Conservation (phyloP, 192 early-diverging fungal genomes). For the Coemansia sp. region DNA sequence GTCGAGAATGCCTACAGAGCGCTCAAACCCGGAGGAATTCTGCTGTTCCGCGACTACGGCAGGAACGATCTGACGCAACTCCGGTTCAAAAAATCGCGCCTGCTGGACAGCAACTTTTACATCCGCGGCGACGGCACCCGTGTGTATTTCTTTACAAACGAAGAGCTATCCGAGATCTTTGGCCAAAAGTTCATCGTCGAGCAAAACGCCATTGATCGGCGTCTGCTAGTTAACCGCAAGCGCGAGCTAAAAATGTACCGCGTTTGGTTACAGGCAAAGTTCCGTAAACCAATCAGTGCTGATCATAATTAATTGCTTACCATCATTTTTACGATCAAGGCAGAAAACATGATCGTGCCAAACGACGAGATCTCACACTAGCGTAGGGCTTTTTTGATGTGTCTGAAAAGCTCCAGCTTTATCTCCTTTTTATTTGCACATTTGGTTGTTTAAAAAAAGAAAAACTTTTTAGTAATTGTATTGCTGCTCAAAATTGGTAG, state of each 20-base stretch:
- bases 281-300: constrained; percentile 64
- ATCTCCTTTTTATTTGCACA: not conserved
- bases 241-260: constrained; percentile 96
- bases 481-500: too few species aligned
- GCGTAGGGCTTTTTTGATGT: too few species aligned
- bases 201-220: constrained; percentile 89
- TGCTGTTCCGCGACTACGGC: constrained; percentile 80
- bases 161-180: constrained; percentile 40
- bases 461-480: too few species aligned
- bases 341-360: too few species aligned
- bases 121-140: constrained; percentile 77
- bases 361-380: too few species aligned
- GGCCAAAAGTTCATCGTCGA: constrained; percentile 64
- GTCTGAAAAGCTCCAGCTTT: constrained; percentile 1
- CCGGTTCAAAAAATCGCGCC: constrained; percentile 67
- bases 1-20: constrained; percentile 60
- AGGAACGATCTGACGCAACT: constrained; percentile 80
- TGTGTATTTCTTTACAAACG: constrained; percentile 75
- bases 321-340: constrained; percentile 1
- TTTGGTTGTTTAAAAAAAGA: too few species aligned
- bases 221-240: constrained; percentile 89
- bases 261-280: constrained; percentile 96
- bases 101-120: constrained; percentile 76
- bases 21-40: constrained; percentile 72
- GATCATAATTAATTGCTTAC: constrained; percentile 6